These are phyloP conservation scores for Colletotrichum orbiculare DNA, from an alignment of 2,329 filamentous ascomycete genomes.

Conservation along the genomic window DNA sequence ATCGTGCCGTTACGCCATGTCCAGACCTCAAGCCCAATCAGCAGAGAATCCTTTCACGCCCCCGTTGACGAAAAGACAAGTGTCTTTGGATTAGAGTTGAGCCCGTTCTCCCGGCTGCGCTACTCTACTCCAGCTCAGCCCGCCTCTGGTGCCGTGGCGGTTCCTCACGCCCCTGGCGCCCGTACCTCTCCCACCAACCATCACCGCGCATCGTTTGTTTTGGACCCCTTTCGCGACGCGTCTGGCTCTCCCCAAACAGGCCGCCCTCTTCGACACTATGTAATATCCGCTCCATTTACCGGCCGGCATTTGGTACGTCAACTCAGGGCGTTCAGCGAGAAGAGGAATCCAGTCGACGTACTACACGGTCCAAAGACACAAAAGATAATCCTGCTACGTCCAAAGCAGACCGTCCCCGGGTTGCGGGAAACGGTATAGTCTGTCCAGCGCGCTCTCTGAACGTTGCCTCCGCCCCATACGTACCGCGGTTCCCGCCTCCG, in stretches of 20 bases:
- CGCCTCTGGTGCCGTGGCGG: constrained; percentile 4
- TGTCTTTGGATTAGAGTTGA: constrained; percentile 30
- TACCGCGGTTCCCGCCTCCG: not conserved
- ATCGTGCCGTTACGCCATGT: constrained; percentile 3
- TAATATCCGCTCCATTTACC: no score
- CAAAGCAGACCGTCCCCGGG: no score
- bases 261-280: no score
- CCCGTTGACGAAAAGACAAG: constrained; percentile 12
- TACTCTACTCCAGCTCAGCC: constrained; percentile 7
- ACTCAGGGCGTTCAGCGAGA: no score
- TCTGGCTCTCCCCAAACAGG: no score
- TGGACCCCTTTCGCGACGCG: not conserved
- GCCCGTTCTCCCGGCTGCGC: constrained; percentile 10
- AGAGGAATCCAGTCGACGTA: no score
- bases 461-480: no score
- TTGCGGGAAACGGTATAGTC: no score
- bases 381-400: no score
- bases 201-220: constrained; percentile 22
- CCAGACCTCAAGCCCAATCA: not conserved
- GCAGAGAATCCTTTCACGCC: constrained; percentile 1
- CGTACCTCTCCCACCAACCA: constrained; percentile 19
- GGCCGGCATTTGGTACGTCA: no score
- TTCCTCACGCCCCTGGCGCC: not conserved
- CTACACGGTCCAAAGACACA: no score
- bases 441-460: no score